Evolutionary conservation across 108 stramenopile species (phyloP).

Genomic region (Cylindrotheca closterium): DNA sequence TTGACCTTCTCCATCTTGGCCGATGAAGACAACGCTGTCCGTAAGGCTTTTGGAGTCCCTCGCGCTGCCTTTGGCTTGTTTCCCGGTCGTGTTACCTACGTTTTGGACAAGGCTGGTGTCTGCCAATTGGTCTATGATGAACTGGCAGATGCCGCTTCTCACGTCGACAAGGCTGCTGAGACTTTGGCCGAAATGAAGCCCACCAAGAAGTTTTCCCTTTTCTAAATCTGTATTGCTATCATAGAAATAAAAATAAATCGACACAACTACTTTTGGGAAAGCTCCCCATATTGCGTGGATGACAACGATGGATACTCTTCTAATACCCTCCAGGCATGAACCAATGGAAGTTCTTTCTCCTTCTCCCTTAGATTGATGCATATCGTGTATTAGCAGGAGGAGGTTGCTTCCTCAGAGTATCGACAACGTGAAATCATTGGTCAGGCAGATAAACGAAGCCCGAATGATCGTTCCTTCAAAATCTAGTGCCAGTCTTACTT

Average conservation of each 20-base stretch:
- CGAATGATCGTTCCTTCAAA: too few relatives aligned
- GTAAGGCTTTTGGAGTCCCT: slow-evolving; percentile 67
- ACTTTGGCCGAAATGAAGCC: slow-evolving; percentile 51
- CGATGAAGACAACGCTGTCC: slow-evolving; percentile 67
- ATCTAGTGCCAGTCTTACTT: too few relatives aligned
- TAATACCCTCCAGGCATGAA: too few relatives aligned
- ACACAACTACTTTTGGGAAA: not conserved
- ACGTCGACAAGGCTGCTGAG: slow-evolving; percentile 68
- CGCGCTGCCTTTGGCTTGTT: slow-evolving; percentile 71
- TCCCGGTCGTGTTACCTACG: slow-evolving; percentile 81
- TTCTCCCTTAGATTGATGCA: too few relatives aligned
- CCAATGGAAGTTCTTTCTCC: too few relatives aligned
- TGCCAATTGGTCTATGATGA: slow-evolving; percentile 70
- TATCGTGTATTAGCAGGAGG: too few relatives aligned
- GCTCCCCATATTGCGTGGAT: slow-evolving; percentile 15
- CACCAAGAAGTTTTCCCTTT: slow-evolving; percentile 7
- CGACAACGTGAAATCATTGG: too few relatives aligned
- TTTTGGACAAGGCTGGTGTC: slow-evolving; percentile 67
- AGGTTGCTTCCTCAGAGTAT: too few relatives aligned
- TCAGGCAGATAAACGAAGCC: too few relatives aligned
- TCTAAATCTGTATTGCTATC: too few relatives aligned
- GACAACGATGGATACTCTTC: slow-evolving; percentile 29
- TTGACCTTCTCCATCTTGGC: slow-evolving; percentile 76
- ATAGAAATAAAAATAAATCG: not conserved
- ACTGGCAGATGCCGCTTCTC: slow-evolving; percentile 68